phyloP scores from a whole-genome alignment of 768 basidiomycete species.

The Postia placenta region DNA sequence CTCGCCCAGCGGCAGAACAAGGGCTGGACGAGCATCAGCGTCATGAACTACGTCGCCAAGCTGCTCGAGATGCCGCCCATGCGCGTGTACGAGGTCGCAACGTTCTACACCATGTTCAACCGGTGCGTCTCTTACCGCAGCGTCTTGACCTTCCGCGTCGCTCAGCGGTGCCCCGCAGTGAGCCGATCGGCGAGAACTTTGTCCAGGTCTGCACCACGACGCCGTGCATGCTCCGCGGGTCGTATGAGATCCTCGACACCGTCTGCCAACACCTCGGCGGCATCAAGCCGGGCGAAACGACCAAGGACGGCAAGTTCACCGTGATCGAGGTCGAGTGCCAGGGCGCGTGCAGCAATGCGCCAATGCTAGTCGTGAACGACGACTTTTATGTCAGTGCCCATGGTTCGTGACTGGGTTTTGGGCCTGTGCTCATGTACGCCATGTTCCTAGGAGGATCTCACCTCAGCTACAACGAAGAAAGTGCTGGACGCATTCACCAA shows the following conservation, averaged over 20 bases:
- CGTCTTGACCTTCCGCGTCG: not conserved
- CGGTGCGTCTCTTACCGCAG: slow-evolving; percentile 44
- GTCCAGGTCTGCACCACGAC: slow-evolving; percentile 99
- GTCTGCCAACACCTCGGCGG: slow-evolving; percentile 79
- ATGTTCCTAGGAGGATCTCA: slow-evolving; percentile 72
- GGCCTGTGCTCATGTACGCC: not conserved
- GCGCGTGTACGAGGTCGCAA: slow-evolving; percentile 99
- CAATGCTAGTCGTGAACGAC: slow-evolving; percentile 93
- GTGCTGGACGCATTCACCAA: slow-evolving; percentile 73
- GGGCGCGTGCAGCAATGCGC: slow-evolving; percentile 96
- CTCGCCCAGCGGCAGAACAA: slow-evolving; percentile 97
- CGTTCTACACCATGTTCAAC: slow-evolving; percentile 99
- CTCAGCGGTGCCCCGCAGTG: slow-evolving; percentile 36
- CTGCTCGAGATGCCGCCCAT: slow-evolving; percentile 92
- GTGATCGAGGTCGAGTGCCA: slow-evolving; percentile 98
- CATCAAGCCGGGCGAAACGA: slow-evolving; percentile 87
- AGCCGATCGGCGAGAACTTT: slow-evolving; percentile 91
- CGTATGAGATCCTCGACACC: slow-evolving; percentile 83
- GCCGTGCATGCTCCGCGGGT: slow-evolving; percentile 93
- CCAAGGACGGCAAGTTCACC: slow-evolving; percentile 93
- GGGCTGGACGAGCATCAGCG: slow-evolving; percentile 96
- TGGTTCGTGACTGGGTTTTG: not conserved
- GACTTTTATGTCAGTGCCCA: slow-evolving; percentile 86
- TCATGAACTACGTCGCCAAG: slow-evolving; percentile 98
- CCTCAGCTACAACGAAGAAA: slow-evolving; percentile 67